Evolutionary conservation across 352 stramenopile genomes (phyloP).

Genomic region (Globisporangium cederbergense): DNA sequence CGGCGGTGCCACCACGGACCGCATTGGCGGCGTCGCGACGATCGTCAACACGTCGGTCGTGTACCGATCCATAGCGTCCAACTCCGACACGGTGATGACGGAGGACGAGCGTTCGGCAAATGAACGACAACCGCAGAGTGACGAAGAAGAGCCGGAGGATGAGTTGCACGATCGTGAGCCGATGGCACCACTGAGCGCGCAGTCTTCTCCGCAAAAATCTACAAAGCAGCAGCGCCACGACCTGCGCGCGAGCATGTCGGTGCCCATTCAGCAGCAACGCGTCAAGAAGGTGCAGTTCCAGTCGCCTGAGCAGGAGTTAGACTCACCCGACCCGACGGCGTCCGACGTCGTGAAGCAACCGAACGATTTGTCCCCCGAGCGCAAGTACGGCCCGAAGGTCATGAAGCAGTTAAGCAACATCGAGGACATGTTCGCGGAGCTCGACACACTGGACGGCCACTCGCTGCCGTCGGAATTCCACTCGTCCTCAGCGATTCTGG

Average conservation of each 20-base stretch:
- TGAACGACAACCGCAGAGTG: slow-evolving; percentile 1
- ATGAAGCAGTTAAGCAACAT: slow-evolving; percentile 23
- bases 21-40: slow-evolving; percentile 18
- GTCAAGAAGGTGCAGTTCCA: slow-evolving; percentile 17
- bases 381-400: slow-evolving; percentile 28
- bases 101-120: slow-evolving; percentile 27
- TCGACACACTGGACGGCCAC: not conserved
- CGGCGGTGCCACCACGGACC: slow-evolving; percentile 4
- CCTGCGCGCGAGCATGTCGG: slow-evolving; percentile 2
- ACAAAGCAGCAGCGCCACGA: slow-evolving; percentile 2
- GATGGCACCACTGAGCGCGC: not conserved
- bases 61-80: slow-evolving; percentile 25
- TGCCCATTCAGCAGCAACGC: slow-evolving; percentile 2
- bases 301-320: not conserved
- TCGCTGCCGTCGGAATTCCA: slow-evolving; percentile 1
- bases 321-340: not conserved
- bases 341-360: not conserved
- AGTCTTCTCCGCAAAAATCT: not conserved
- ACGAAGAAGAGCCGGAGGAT: slow-evolving; percentile 3
- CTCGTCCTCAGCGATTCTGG: slow-evolving; percentile 5
- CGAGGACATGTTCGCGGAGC: slow-evolving; percentile 23
- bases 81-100: slow-evolving; percentile 22
- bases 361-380: slow-evolving; percentile 21
- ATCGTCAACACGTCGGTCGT: slow-evolving; percentile 13
- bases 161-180: not conserved